Percentiles rank a stretch among this genome's conserved stretches.
These are phyloP conservation scores for Piloderma croceum DNA, from an alignment of 768 basidiomycete species.

Conservation along the genomic window DNA sequence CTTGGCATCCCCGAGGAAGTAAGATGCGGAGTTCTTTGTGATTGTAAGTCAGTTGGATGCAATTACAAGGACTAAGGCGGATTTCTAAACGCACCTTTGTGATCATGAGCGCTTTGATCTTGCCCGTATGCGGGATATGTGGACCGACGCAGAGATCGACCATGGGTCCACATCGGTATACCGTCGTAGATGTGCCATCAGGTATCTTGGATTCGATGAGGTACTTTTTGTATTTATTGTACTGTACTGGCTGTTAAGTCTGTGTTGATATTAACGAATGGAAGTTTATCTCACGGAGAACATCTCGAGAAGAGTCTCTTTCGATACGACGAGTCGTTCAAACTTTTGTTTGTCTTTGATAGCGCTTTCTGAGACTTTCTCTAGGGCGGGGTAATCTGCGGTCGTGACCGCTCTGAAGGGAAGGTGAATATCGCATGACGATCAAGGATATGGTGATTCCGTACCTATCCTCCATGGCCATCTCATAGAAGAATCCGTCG, in stretches of 20 bases:
- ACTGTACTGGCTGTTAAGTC: too few relatives aligned
- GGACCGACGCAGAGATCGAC: conserved; percentile 96
- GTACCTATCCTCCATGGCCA: conserved; percentile 81
- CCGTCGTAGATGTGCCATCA: conserved; percentile 93
- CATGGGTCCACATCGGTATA: conserved; percentile 98
- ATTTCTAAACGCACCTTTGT: conserved; percentile 93
- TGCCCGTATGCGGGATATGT: conserved; percentile 96
- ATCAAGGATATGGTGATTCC: conserved; percentile 1
- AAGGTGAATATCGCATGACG: conserved; percentile 1
- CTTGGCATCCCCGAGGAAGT: conserved; percentile 90
- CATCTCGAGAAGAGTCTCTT: conserved; percentile 95
- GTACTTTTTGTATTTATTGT: conserved; percentile 97
- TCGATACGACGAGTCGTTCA: conserved; percentile 87
- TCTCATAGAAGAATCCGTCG: conserved; percentile 99
- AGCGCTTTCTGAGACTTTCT: conserved; percentile 80
- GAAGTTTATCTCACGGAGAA: conserved; percentile 59
- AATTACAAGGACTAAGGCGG: conserved; percentile 4
- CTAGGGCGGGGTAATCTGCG: conserved; percentile 81
- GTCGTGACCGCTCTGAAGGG: conserved; percentile 62
- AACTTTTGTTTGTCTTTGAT: conserved; percentile 98
- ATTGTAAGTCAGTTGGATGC: conserved; percentile 3
- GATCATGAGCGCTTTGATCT: conserved; percentile 95
- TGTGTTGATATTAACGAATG: too few relatives aligned
- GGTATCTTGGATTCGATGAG: conserved; percentile 94
- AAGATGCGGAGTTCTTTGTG: conserved; percentile 89